phyloP scores from a whole-genome alignment of 73 alveolate genomes.

The Stentor coeruleus region DNA sequence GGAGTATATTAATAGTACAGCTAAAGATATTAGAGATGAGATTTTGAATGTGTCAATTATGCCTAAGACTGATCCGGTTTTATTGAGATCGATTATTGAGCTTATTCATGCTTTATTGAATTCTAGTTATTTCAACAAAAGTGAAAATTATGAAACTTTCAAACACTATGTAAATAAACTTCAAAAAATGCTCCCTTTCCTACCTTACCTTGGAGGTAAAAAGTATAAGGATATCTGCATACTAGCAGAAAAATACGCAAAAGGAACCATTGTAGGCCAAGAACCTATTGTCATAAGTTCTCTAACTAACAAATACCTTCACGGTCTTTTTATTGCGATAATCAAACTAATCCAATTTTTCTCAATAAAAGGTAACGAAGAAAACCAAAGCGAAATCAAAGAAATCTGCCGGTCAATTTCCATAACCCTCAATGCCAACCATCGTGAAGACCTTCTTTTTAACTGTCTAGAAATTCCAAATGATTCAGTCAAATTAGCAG shows the following conservation, averaged over 20 bases:
- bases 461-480: conserved; percentile 76
- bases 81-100: background rate
- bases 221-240: conserved; percentile 43
- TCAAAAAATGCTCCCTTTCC: conserved; percentile 24
- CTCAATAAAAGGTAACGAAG: conserved; percentile 47
- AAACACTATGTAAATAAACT: conserved; percentile 5
- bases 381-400: background rate
- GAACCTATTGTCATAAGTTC: conserved; percentile 18
- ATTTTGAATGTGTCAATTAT: background rate
- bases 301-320: conserved; percentile 43
- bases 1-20: background rate
- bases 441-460: conserved; percentile 71
- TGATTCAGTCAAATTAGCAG: conserved; percentile 83
- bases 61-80: conserved; percentile 25
- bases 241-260: conserved; percentile 39
- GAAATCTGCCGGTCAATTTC: background rate
- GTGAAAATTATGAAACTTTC: background rate
- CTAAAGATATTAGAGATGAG: conserved; percentile 17
- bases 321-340: conserved; percentile 50
- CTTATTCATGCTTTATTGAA: background rate
- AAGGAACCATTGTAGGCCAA: conserved; percentile 36
- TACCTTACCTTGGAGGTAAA: conserved; percentile 17
- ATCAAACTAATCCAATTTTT: conserved; percentile 50
- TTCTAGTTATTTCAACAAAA: background rate
- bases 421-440: conserved; percentile 46